Conservation (phyloP, 495 filamentous ascomycete genomes). For the Penicillium cosmopolitanum region DNA sequence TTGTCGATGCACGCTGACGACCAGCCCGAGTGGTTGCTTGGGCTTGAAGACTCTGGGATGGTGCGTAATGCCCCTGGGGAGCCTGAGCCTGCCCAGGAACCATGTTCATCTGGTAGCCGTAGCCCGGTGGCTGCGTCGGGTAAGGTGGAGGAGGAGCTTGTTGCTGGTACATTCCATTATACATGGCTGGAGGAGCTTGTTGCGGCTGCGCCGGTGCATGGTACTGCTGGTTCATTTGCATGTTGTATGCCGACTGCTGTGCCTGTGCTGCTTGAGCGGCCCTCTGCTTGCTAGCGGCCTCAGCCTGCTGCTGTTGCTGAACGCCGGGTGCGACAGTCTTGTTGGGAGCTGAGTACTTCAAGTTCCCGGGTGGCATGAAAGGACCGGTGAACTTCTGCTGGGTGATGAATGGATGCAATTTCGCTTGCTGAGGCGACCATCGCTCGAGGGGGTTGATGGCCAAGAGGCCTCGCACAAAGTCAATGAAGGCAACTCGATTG, state of each 20-base stretch:
- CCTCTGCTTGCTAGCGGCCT: slow-evolving; percentile 87
- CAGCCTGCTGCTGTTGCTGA: slow-evolving; percentile 93
- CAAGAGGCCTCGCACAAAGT: slow-evolving; percentile 94
- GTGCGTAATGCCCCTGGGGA: slow-evolving; percentile 63
- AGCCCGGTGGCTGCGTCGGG: slow-evolving; percentile 66
- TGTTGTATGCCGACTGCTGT: slow-evolving; percentile 57
- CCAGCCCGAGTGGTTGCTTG: slow-evolving; percentile 83
- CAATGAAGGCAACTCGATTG: slow-evolving; percentile 97
- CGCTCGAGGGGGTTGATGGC: slow-evolving; percentile 95
- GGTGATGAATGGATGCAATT: slow-evolving; percentile 97
- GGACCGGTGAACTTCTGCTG: slow-evolving; percentile 96
- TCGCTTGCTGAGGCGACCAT: slow-evolving; percentile 98
- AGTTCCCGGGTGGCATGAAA: slow-evolving; percentile 96
- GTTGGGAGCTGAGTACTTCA: slow-evolving; percentile 80
- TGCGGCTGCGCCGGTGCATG: slow-evolving; percentile 2
- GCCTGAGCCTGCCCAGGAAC: slow-evolving; percentile 75
- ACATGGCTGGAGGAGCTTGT: slow-evolving; percentile 54
- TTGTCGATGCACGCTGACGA: slow-evolving; percentile 90
- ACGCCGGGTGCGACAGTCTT: slow-evolving; percentile 94
- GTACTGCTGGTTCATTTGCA: slow-evolving; percentile 64
- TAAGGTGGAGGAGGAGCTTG: slow-evolving; percentile 88
- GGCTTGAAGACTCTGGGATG: slow-evolving; percentile 76
- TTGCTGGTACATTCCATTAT: slow-evolving; percentile 79
- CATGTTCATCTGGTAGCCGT: slow-evolving; percentile 75
- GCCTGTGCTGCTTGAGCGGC: slow-evolving; percentile 67